Evolutionary conservation across 208 protist genomes (phyloP), one percentile per base, ranked within the genome.

Genomic region (Crithidia bombi): DNA sequence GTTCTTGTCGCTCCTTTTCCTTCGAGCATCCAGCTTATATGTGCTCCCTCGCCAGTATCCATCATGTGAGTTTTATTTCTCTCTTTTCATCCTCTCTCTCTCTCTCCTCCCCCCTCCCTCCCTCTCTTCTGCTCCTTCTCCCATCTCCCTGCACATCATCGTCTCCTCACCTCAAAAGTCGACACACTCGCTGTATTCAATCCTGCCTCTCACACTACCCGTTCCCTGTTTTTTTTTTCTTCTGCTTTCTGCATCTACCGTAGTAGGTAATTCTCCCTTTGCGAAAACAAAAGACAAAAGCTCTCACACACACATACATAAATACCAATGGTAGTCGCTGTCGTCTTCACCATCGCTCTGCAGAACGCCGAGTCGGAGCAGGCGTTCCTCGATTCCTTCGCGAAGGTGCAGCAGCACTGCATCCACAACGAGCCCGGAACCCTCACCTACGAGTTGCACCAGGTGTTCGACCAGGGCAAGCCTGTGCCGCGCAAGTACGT

Each of bases 391-490:
- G 38, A 44, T 17, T 50, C 46, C 26, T 90, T 91, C 62, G 66
- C 75, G 23, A 56, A 65, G 52, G 65, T 89, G 49, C 85, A 82
- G 56, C 68, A 79, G 32, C 59, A 86, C 69, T 72, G 51, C 62
- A 17, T 70, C 10, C 44, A 41, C 59, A 73, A 83, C 55, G 86
- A 92, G 74, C 89, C 89, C 10, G 86, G 86, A 32, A 87, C 84
- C 23, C 55, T 90, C 55, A 78, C 73, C 56, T 91, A 91, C 56
- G 89, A 94, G 66, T 75, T 94, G 1, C 86, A 86, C 63, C 70
- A 85, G 25, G 51, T 50, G 26, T 51, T 86, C 19, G 72, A 87
- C n/a, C 50, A 83, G 3, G 65, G 71, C 26, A 41, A 63, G 39
- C 59, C 72, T 21, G 65, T 81, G 36, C 76, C 80, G 0, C 28